Percentiles rank a stretch among this genome's conserved stretches.
Evolutionary conservation across 2,329 filamentous ascomycete species (phyloP).

Genomic region (Dryadomyces quercivorus): DNA sequence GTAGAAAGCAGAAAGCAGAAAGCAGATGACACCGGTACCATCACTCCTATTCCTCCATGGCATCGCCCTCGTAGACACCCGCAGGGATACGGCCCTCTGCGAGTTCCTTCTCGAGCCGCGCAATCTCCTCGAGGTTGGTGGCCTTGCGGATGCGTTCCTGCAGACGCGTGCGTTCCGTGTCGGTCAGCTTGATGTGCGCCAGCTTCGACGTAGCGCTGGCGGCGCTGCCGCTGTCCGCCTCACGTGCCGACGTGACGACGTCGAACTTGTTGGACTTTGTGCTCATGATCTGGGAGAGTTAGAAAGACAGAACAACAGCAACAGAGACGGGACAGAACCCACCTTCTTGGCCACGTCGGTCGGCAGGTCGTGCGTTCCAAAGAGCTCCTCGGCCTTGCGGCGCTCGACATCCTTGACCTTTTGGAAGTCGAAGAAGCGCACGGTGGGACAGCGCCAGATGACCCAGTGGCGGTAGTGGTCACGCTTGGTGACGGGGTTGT

Average conservation of each 20-base stretch:
- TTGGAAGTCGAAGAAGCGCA: conserved; percentile 84
- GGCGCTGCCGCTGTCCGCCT: conserved; percentile 19
- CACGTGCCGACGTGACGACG: conserved; percentile 20
- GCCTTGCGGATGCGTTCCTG: conserved; percentile 82
- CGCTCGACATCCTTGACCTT: conserved; percentile 87
- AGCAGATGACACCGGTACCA: neutral
- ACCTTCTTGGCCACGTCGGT: conserved; percentile 68
- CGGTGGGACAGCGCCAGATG: conserved; percentile 70
- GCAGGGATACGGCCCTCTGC: conserved; percentile 77
- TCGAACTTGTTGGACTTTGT: conserved; percentile 70
- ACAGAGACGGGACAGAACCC: conserved; percentile 2
- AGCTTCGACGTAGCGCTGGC: conserved; percentile 39
- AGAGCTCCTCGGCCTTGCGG: conserved; percentile 62
- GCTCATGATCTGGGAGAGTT: conserved; percentile 54
- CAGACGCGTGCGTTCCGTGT: conserved; percentile 74
- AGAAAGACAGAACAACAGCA: neutral
- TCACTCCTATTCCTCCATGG: conserved; percentile 44
- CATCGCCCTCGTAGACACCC: conserved; percentile 45
- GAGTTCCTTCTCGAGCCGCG: conserved; percentile 78
- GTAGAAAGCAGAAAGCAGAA: neutral
- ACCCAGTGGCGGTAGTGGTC: conserved; percentile 94
- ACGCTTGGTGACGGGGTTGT: conserved; percentile 85
- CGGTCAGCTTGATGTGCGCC: conserved; percentile 72
- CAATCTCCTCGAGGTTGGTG: conserved; percentile 81
- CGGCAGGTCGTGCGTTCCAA: conserved; percentile 67